Evolutionary conservation across 2,329 filamentous ascomycete species (phyloP).

Genomic region (Arthrobotrys sphaeroides): DNA sequence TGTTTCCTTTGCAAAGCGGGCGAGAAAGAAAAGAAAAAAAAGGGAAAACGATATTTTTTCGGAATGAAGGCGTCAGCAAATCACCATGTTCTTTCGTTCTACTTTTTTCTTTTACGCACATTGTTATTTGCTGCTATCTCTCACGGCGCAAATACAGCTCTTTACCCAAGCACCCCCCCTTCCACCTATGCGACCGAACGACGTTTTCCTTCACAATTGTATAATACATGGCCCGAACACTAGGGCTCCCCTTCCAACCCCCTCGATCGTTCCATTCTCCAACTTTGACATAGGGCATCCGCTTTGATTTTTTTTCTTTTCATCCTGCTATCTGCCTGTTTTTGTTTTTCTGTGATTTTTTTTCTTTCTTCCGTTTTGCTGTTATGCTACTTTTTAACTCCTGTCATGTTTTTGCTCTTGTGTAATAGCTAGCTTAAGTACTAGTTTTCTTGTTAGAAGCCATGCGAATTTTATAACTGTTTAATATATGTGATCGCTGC

Average conservation of each 20-base stretch:
- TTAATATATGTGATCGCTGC: neutral
- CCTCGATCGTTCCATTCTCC: neutral
- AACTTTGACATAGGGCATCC: neutral
- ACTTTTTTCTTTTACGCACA: neutral
- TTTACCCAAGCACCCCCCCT: neutral
- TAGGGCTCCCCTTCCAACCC: neutral
- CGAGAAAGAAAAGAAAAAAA: neutral
- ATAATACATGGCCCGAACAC: neutral
- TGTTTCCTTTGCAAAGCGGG: slow-evolving; percentile 4
- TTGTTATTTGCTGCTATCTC: neutral
- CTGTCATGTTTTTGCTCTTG: neutral
- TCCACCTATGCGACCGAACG: too few relatives aligned
- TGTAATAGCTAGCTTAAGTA: neutral
- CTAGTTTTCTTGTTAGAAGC: neutral
- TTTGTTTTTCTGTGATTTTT: neutral
- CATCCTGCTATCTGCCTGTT: neutral
- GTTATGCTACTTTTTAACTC: neutral
- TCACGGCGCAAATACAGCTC: neutral
- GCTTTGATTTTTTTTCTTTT: neutral
- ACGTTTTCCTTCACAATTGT: neutral
- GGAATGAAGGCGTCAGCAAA: slow-evolving; percentile 21
- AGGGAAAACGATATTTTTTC: slow-evolving; percentile 11
- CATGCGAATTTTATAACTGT: neutral
- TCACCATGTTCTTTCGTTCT: neutral
- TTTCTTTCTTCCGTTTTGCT: neutral